Percentiles rank a stretch among this genome's conserved stretches.
These are phyloP conservation scores for Phyllosticta capitalensis DNA, from an alignment of 2,329 filamentous ascomycete genomes.

Conservation along the genomic window DNA sequence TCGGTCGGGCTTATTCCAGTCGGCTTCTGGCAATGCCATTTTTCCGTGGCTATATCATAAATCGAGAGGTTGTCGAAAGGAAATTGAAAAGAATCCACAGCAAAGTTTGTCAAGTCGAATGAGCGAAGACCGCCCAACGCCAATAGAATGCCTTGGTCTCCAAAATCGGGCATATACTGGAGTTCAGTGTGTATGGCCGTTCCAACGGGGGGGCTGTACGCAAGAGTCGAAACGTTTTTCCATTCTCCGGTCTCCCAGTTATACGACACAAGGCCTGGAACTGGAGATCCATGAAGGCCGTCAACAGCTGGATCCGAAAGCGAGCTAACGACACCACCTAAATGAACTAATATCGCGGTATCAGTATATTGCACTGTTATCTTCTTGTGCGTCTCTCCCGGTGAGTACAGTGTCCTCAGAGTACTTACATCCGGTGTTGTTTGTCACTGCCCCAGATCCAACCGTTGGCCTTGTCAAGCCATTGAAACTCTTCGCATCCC, in stretches of 20 bases:
- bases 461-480: background rate
- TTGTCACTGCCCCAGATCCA: background rate
- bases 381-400: no score
- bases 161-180: background rate
- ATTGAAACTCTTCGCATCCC: background rate
- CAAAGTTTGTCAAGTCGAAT: background rate
- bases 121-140: background rate
- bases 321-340: no score
- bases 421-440: background rate
- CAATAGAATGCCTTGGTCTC: background rate
- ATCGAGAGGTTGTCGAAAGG: background rate
- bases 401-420: no score
- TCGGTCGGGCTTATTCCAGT: background rate
- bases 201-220: background rate
- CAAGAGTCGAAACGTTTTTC: background rate
- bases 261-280: constrained; percentile 3
- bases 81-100: background rate
- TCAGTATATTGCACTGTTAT: no score
- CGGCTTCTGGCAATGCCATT: constrained; percentile 1
- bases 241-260: background rate
- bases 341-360: no score
- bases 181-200: background rate
- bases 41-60: background rate
- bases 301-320: background rate
- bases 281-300: background rate